These are phyloP conservation scores for Croton laevigatus DNA, from an alignment of 441 rosid species.

Conservation along the genomic window DNA sequence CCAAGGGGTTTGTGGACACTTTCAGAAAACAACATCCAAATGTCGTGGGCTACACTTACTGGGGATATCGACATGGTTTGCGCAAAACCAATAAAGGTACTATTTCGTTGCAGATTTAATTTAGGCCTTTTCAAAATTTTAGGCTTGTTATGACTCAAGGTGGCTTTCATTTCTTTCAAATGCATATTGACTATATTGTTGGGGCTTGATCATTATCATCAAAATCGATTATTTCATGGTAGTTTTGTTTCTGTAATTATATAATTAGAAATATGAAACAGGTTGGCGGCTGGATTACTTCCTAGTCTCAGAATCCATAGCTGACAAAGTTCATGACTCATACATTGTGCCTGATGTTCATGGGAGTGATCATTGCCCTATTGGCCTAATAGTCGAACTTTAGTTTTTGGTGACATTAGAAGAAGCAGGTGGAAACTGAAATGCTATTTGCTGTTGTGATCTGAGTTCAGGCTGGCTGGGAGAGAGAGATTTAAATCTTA, in stretches of 20 bases:
- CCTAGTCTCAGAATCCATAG: constrained; percentile 78
- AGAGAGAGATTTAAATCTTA: neutral
- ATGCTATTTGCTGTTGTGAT: neutral
- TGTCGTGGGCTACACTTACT: constrained; percentile 86
- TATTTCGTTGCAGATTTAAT: neutral
- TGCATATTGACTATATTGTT: neutral
- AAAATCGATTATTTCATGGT: no score
- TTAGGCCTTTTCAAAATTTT: neutral
- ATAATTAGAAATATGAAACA: constrained; percentile 31
- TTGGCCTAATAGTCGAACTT: constrained; percentile 67
- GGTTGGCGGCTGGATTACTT: constrained; percentile 99
- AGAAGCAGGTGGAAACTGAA: neutral
- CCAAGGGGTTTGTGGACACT: constrained; percentile 81
- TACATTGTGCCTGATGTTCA: constrained; percentile 76
- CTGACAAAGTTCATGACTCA: constrained; percentile 71
- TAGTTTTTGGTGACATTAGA: constrained; percentile 20
- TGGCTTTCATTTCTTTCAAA: neutral
- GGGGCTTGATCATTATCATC: neutral
- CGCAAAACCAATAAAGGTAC: constrained; percentile 87
- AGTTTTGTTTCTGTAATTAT: neutral
- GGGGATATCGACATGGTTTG: constrained; percentile 85
- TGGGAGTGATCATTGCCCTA: constrained; percentile 93
- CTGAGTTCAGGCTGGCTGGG: neutral
- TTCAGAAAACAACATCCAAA: constrained; percentile 83
- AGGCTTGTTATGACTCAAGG: neutral